These are phyloP conservation scores for Fusarium ramigenum DNA, from an alignment of 2,329 filamentous ascomycete species.

Conservation along the genomic window DNA sequence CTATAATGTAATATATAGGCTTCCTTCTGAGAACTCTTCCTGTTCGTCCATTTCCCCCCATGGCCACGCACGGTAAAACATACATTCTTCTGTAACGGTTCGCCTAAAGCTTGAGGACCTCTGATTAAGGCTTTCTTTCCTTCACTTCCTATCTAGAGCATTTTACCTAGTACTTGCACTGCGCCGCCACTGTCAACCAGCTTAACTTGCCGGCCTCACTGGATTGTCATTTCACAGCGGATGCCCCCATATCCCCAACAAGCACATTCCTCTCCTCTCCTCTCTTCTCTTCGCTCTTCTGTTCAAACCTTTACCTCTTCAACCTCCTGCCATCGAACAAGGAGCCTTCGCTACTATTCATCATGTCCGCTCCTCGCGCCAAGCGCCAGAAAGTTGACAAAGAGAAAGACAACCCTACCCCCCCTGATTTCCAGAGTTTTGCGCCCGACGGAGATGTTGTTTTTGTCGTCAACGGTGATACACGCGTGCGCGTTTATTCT, in stretches of 20 bases:
- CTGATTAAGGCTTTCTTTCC: too few species aligned
- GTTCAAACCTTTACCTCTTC: neutral
- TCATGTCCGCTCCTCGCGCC: neutral
- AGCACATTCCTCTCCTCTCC: neutral
- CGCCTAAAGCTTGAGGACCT: too few species aligned
- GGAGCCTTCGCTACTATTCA: too few species aligned
- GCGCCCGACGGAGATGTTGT: neutral
- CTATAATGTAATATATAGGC: neutral
- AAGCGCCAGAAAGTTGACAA: neutral
- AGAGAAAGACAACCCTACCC: too few species aligned
- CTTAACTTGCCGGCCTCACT: neutral
- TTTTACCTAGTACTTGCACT: neutral
- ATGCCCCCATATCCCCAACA: neutral
- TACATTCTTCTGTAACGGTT: too few species aligned
- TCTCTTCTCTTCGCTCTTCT: neutral
- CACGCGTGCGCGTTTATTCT: neutral
- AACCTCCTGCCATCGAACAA: neutral
- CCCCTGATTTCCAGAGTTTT: neutral
- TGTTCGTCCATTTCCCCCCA: too few species aligned
- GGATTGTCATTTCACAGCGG: neutral
- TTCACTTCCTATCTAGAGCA: too few species aligned
- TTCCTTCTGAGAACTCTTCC: too few species aligned
- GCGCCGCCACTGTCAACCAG: neutral
- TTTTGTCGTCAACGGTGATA: neutral
- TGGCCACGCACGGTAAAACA: too few species aligned